Evolutionary conservation across 805 yeast species (phyloP).

Genomic region (Yueomyces sinensis): DNA sequence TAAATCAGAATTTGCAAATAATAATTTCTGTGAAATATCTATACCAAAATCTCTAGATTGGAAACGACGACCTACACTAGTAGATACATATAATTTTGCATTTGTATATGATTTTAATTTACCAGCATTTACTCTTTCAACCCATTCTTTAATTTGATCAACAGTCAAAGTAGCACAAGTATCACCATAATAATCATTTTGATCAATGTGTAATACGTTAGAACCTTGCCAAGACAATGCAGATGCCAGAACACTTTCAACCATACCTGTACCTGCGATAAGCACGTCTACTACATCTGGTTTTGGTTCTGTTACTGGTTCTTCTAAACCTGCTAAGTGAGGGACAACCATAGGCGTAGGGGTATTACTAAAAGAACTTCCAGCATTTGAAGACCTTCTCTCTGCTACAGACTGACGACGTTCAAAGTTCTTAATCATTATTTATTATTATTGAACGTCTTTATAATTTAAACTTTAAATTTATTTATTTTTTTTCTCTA

Average conservation of each 20-base stretch:
- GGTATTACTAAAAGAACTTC: constrained; percentile 6
- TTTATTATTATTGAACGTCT: background rate
- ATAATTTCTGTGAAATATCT: constrained; percentile 73
- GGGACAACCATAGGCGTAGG: constrained; percentile 35
- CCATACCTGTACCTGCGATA: constrained; percentile 85
- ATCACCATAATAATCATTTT: constrained; percentile 80
- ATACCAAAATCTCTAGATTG: constrained; percentile 69
- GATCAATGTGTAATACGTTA: constrained; percentile 81
- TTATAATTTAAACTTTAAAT: no score
- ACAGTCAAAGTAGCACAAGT: constrained; percentile 72
- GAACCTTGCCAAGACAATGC: constrained; percentile 98
- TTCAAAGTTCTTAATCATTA: constrained; percentile 21
- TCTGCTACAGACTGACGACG: constrained; percentile 57
- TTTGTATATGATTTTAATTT: constrained; percentile 35
- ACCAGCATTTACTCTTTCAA: constrained; percentile 45
- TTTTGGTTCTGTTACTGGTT: constrained; percentile 45
- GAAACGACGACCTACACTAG: constrained; percentile 30
- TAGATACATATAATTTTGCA: constrained; percentile 72
- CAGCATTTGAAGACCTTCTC: constrained; percentile 42
- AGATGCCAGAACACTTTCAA: constrained; percentile 81
- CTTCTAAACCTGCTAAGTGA: constrained; percentile 63
- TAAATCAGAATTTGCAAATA: constrained; percentile 86
- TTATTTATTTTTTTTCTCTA: no score
- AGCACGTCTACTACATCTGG: constrained; percentile 78
- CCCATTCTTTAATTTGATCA: constrained; percentile 80